Percentiles rank a stretch among this genome's conserved stretches.
Conservation (phyloP, 495 filamentous ascomycete species). For the Podospora fimiseda region DNA sequence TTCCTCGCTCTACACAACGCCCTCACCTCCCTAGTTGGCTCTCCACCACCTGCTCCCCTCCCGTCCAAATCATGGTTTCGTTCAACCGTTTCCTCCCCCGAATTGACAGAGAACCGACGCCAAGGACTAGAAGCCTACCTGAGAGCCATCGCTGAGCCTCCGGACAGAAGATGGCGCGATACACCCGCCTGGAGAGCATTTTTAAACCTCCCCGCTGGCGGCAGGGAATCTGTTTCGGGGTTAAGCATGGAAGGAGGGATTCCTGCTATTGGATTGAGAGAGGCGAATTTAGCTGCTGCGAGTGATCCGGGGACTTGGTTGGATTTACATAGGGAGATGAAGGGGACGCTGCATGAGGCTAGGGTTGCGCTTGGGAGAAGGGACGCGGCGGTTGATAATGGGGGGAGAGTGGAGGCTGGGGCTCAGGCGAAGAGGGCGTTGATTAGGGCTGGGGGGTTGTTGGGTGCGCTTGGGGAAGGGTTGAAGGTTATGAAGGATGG, state of each 20-base stretch:
- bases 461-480: conserved; percentile 64
- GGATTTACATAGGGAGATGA: conserved; percentile 78
- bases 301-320: conserved; percentile 80
- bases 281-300: conserved; percentile 41
- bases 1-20: conserved; percentile 70
- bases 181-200: conserved; percentile 80
- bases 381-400: conserved; percentile 62
- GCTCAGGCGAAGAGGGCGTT: conserved; percentile 76
- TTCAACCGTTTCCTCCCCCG: conserved; percentile 66
- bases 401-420: conserved; percentile 54
- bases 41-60: conserved; percentile 54
- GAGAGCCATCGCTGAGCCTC: conserved; percentile 64
- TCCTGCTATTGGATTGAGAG: conserved; percentile 27
- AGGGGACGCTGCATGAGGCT: conserved; percentile 74
- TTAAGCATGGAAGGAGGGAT: conserved; percentile 41
- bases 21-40: conserved; percentile 57
- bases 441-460: conserved; percentile 63
- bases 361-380: conserved; percentile 64
- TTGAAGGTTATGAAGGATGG: conserved; percentile 47
- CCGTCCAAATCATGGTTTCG: conserved; percentile 83
- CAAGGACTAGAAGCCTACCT: conserved; percentile 74
- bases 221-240: conserved; percentile 31
- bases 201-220: conserved; percentile 61
- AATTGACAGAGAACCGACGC: conserved; percentile 74
- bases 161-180: conserved; percentile 80